Percentiles rank a stretch among this genome's conserved stretches.
Conservation (phyloP, 352 stramenopile genomes). For the Aphanomyces astaci region DNA sequence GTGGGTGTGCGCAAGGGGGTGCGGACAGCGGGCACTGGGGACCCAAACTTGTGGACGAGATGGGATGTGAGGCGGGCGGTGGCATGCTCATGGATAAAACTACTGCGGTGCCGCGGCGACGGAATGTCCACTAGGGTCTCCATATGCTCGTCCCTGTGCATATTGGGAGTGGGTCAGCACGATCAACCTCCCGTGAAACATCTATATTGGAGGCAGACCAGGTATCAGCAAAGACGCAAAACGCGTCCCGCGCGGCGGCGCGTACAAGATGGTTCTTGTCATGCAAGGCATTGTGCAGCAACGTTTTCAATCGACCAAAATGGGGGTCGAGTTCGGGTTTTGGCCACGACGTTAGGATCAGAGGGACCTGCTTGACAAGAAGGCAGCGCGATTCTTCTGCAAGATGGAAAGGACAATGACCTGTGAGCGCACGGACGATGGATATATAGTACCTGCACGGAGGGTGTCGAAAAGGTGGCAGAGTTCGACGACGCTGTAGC, state of each 20-base stretch:
- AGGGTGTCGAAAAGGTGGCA: background rate
- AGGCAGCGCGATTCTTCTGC: slow-evolving; percentile 12
- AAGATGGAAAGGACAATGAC: background rate
- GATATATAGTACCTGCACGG: background rate
- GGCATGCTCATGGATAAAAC: slow-evolving; percentile 5
- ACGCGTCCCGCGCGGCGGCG: background rate
- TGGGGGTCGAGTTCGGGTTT: slow-evolving; percentile 7
- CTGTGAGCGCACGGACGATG: background rate
- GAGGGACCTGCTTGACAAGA: slow-evolving; percentile 8
- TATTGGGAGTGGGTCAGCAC: no score
- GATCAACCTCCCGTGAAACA: background rate
- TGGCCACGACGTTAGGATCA: slow-evolving; percentile 1
- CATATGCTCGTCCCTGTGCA: slow-evolving; percentile 16
- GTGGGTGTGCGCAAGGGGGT: slow-evolving; percentile 1
- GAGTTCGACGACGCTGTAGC: background rate
- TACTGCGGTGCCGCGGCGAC: background rate
- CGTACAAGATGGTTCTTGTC: slow-evolving; percentile 12
- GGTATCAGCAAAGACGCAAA: slow-evolving; percentile 11
- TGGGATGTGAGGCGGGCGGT: background rate
- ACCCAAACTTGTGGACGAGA: background rate
- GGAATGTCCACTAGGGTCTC: slow-evolving; percentile 11
- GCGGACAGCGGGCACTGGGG: background rate
- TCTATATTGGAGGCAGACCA: background rate
- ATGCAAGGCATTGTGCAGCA: background rate
- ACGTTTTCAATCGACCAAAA: background rate